These are phyloP conservation scores for Cercospora canescens DNA, from an alignment of 2,329 filamentous ascomycete genomes.

Conservation along the genomic window DNA sequence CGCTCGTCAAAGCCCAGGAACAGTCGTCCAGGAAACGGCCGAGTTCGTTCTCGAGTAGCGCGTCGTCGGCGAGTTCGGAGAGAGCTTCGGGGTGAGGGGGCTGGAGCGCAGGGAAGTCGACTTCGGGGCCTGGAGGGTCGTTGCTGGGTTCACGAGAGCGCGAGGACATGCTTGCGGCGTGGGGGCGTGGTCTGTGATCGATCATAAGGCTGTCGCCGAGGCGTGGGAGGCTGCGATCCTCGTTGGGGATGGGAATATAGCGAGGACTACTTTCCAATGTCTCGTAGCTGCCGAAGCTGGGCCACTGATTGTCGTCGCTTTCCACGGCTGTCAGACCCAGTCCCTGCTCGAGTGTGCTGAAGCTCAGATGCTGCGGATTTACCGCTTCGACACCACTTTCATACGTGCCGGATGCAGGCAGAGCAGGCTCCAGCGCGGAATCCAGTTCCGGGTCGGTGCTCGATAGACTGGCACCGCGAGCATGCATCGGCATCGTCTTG, in stretches of 20 bases:
- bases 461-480: conserved; percentile 34
- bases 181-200: conserved; percentile 14
- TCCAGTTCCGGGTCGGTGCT: conserved; percentile 34
- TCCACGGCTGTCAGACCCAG: conserved; percentile 5
- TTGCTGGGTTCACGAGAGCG: conserved; percentile 22
- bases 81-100: conserved; percentile 34
- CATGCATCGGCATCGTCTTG: conserved; percentile 34
- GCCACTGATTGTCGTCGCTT: conserved; percentile 20
- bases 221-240: conserved; percentile 10
- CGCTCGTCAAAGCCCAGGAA: conserved; percentile 17
- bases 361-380: conserved; percentile 17
- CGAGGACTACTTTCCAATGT: conserved; percentile 19
- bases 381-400: not conserved
- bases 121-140: conserved; percentile 19
- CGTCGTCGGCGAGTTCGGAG: conserved; percentile 32
- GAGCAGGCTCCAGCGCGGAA: conserved; percentile 21
- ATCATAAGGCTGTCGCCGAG: conserved; percentile 20
- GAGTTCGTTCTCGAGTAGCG: conserved; percentile 33
- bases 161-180: conserved; percentile 17
- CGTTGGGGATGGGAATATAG: conserved; percentile 9
- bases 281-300: conserved; percentile 22
- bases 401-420: not conserved
- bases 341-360: conserved; percentile 14
- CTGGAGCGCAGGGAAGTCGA: conserved; percentile 32
- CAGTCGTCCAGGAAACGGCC: conserved; percentile 32